Base-by-base conservation (phyloP, 768 basidiomycete genomes). In the Serendipita sp. region DNA sequence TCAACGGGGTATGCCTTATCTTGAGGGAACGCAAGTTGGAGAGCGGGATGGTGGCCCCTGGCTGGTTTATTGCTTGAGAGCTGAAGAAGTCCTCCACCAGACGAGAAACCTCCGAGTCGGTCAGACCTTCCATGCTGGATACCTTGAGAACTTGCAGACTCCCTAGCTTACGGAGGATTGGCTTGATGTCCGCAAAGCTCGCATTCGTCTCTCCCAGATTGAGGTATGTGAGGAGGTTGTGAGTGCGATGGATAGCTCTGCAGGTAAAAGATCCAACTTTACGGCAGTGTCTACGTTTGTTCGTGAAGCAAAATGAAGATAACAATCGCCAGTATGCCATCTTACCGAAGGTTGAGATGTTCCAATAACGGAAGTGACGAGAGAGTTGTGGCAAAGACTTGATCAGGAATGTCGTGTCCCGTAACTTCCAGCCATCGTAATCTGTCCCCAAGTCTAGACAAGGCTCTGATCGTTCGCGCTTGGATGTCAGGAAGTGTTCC, bases 161-260 rank as follows among this genome's bases (percentile, higher is more conserved):
- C 22, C 67, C 66, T 63, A 78, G 76, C 51, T 68, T 71, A 3
- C 71, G 67, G 0, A 83, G 69, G 17, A 84, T 66, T 7, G 75
- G 71, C 1, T 75, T 72, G 5, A 87, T 68, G 16, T 80, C 77
- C 1, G 66, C 63, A 0, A 84, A 80, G 1, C 79, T 71, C 3
- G 78, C 77, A 2, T 79, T 74, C 1, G 86, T 88, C 64, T 82
- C 81, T 66, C 78, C 85, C 38, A 86, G 69, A 66, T 87, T 86
- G 51, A 84, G 67, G 0, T 72, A 69, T 13, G 68, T 73, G 34
- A 88, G 74, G 17, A 58, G 42, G 16, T 48, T n/a, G 45, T 48
- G 45, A 48, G 45, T 48, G 9, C 9, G 5, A n/a, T 20, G 9
- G 45, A 48, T 48, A 5, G 26, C 45, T 28, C n/a, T 48, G 17